phyloP scores from a whole-genome alignment of 2,329 filamentous ascomycete genomes.

The Fusarium nematophilum region DNA sequence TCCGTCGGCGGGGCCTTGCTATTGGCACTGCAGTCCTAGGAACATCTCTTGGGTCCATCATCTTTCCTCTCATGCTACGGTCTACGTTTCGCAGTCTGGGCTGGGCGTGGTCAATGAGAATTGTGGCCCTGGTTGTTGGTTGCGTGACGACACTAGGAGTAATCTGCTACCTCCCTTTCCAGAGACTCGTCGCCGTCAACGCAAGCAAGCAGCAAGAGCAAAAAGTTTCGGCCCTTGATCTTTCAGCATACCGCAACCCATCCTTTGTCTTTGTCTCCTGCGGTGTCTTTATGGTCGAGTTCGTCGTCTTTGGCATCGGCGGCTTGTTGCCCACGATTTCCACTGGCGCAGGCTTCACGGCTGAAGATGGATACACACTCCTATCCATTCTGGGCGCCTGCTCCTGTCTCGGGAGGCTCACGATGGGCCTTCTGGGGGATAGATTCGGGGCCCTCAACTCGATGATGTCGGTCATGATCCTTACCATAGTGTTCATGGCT shows the following conservation, averaged over 20 bases:
- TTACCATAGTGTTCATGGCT: slow-evolving; percentile 52
- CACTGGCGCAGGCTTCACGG: slow-evolving; percentile 41
- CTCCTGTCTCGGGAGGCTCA: slow-evolving; percentile 54
- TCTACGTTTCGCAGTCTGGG: slow-evolving; percentile 41
- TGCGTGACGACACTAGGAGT: slow-evolving; percentile 38
- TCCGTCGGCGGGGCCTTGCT: slow-evolving; percentile 23
- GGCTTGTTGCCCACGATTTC: slow-evolving; percentile 58
- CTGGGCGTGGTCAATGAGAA: slow-evolving; percentile 47
- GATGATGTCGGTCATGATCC: slow-evolving; percentile 28
- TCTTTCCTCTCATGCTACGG: slow-evolving; percentile 47
- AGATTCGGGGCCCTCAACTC: slow-evolving; percentile 55
- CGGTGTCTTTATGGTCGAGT: slow-evolving; percentile 57
- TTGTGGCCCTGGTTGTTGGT: slow-evolving; percentile 42
- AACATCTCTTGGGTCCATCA: slow-evolving; percentile 42
- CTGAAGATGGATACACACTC: slow-evolving; percentile 53
- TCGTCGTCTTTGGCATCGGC: slow-evolving; percentile 58
- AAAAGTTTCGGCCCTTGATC: slow-evolving; percentile 42
- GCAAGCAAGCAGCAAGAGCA: background rate
- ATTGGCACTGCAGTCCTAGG: slow-evolving; percentile 28
- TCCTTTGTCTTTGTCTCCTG: slow-evolving; percentile 53
- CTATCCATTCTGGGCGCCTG: slow-evolving; percentile 56
- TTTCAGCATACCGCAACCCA: slow-evolving; percentile 51
- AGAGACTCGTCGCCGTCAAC: slow-evolving; percentile 19
- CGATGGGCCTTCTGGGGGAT: slow-evolving; percentile 55
- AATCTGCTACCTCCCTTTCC: slow-evolving; percentile 49